Percentiles rank a stretch among this genome's conserved stretches.
These are phyloP conservation scores for Aspergillus calidoustus DNA, from an alignment of 2,329 filamentous ascomycete genomes.

Conservation along the genomic window DNA sequence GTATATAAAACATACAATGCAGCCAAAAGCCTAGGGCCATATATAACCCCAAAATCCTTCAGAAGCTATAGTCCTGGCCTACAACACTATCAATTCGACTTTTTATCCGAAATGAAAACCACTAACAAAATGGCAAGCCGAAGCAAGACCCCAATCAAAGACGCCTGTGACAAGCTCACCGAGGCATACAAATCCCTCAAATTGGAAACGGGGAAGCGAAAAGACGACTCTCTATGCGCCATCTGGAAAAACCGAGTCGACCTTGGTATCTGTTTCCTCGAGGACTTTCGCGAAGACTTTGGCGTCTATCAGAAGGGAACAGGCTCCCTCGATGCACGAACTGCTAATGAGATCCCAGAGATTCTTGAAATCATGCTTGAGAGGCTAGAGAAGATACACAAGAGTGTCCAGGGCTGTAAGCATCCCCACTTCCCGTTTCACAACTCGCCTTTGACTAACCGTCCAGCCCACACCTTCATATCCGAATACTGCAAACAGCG, in stretches of 20 bases:
- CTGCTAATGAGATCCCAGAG: not conserved
- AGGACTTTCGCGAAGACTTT: not conserved
- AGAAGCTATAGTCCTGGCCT: no score
- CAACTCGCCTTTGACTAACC: not conserved
- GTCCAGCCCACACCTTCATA: not conserved
- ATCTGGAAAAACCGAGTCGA: not conserved
- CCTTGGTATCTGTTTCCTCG: not conserved
- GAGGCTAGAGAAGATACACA: not conserved
- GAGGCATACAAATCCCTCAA: not conserved
- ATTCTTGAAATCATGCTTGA: not conserved
- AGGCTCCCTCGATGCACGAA: not conserved
- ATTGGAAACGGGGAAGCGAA: not conserved
- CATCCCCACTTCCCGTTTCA: no score
- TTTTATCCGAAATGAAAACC: not conserved
- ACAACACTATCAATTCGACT: no score
- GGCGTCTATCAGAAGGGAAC: not conserved
- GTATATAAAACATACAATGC: not conserved
- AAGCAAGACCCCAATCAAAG: not conserved
- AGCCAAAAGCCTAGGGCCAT: no score
- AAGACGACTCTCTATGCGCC: not conserved
- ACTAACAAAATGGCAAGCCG: not conserved
- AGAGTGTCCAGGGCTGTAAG: not conserved
- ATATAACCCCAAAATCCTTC: no score
- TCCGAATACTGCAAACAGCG: not conserved
- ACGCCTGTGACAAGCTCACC: not conserved